These are phyloP conservation scores for Oryza coarctata DNA, from an alignment of 176 grass and related monocot genomes.

Conservation along the genomic window DNA sequence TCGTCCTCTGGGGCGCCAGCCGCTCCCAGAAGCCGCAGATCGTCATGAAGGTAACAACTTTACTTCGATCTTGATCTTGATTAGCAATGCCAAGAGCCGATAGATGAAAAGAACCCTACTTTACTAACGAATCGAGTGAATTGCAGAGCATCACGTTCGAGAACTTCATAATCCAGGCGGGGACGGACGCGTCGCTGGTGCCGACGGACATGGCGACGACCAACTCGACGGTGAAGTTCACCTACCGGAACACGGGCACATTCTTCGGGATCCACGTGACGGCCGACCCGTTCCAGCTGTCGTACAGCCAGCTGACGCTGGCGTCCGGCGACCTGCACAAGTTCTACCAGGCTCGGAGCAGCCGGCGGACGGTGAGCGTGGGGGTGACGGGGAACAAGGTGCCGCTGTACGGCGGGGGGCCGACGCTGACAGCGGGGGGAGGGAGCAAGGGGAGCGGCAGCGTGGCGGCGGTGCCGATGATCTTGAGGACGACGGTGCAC, in stretches of 20 bases:
- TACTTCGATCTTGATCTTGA: no score
- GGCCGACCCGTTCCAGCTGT: constrained; percentile 50
- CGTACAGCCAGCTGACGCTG: constrained; percentile 71
- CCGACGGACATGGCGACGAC: constrained; percentile 95
- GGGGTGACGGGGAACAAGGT: constrained; percentile 73
- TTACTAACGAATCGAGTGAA: background rate
- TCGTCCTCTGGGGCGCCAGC: constrained; percentile 93
- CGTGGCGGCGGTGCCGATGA: constrained; percentile 49
- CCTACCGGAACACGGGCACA: constrained; percentile 82
- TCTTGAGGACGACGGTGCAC: constrained; percentile 55
- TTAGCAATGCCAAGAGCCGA: no score
- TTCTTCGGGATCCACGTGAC: constrained; percentile 92
- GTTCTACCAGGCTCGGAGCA: constrained; percentile 90
- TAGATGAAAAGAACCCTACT: no score
- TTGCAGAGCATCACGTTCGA: constrained; percentile 75
- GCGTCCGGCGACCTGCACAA: constrained; percentile 68
- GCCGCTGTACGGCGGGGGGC: constrained; percentile 81
- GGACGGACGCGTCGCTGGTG: constrained; percentile 93
- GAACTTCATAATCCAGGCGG: constrained; percentile 93
- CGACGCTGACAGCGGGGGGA: constrained; percentile 41
- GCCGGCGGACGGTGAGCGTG: constrained; percentile 58
- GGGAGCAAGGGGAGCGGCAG: background rate
- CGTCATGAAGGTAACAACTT: constrained; percentile 52
- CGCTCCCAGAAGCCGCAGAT: constrained; percentile 81
- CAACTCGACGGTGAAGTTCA: constrained; percentile 77